phyloP scores from a whole-genome alignment of 2,329 filamentous ascomycete genomes.

The Colletotrichum neosansevieriae region DNA sequence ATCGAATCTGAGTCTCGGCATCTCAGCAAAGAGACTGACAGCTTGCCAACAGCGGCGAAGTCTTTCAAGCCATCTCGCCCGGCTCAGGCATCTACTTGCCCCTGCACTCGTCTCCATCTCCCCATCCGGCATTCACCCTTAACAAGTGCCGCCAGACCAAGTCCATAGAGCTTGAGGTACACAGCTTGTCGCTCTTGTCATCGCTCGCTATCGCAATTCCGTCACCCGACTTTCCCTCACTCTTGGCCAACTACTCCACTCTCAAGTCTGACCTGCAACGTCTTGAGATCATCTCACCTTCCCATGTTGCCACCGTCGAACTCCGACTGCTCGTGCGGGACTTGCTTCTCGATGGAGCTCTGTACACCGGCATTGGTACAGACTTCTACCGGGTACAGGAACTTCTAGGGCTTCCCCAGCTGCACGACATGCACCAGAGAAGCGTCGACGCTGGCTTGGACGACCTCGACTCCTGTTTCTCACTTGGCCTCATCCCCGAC shows the following conservation, averaged over 20 bases:
- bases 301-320: constrained; percentile 42
- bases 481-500: constrained; percentile 43
- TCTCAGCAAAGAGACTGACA: constrained; percentile 7
- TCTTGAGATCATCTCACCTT: constrained; percentile 31
- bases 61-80: constrained; percentile 45
- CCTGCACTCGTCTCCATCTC: constrained; percentile 41
- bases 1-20: not conserved
- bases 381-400: constrained; percentile 41
- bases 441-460: constrained; percentile 45
- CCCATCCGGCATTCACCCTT: constrained; percentile 45
- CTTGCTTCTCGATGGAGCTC: constrained; percentile 44
- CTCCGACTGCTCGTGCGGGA: constrained; percentile 46
- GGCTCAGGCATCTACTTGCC: constrained; percentile 45
- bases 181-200: constrained; percentile 54
- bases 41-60: constrained; percentile 42
- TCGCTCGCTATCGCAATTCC: constrained; percentile 55
- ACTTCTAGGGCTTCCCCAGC: constrained; percentile 39
- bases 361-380: constrained; percentile 46
- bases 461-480: constrained; percentile 47
- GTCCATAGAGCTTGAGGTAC: constrained; percentile 43
- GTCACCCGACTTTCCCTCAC: constrained; percentile 41
- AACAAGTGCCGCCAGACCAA: constrained; percentile 44
- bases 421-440: constrained; percentile 47
- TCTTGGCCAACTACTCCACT: constrained; percentile 44
- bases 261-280: constrained; percentile 42